Evolutionary conservation across 805 yeast species (phyloP), one percentile per base, ranked within the genome.

Genomic region (Teunomyces tritomae): DNA sequence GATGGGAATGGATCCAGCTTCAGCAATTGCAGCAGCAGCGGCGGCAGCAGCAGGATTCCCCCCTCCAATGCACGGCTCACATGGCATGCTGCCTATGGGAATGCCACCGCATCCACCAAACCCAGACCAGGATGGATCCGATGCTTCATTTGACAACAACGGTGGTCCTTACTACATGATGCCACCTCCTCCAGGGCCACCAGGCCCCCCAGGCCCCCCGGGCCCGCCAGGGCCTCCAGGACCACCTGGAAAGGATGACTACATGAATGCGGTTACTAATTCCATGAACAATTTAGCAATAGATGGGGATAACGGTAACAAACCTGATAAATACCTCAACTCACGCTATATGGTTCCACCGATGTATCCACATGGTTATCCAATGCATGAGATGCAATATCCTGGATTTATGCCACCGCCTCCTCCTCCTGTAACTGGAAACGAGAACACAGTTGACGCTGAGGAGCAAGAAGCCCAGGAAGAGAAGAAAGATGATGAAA

Each of bases 1-100:
- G 11, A 66, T 71, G 67, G 74, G 74, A 2, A 53, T 69, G 54
- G 74, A 69, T 48, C 45, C 73, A 3, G 62, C 63, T n/a, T 50
- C 64, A 37, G 67, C 68, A 44, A 36, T 56, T 49, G 63, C 67
- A 7, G 64, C 63, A 26, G 63, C 63, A 3, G 57, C 58, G 0
- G 52, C 52, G 9, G 68, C 57, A 14, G 61, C 63, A 20, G 63
- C 58, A 5, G 61, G 59, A 8, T 53, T 50, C 35, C 58, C 54
- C 9, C 48, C 48, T 10, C 47, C 36, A 5, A 28, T 37, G 10
- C 40, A 28, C 13, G 28, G 44, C 1, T 35, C 39, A 4, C 39
- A 35, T n/a, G 39, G 39, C 20, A 35, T 35, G 14, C 43, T 34
- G 10, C 44, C 44, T 5, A 47, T 47, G 46, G 46, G 46, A 11